phyloP scores from a whole-genome alignment of 2,329 filamentous ascomycete species.

The Ophiostoma triangulosporum region DNA sequence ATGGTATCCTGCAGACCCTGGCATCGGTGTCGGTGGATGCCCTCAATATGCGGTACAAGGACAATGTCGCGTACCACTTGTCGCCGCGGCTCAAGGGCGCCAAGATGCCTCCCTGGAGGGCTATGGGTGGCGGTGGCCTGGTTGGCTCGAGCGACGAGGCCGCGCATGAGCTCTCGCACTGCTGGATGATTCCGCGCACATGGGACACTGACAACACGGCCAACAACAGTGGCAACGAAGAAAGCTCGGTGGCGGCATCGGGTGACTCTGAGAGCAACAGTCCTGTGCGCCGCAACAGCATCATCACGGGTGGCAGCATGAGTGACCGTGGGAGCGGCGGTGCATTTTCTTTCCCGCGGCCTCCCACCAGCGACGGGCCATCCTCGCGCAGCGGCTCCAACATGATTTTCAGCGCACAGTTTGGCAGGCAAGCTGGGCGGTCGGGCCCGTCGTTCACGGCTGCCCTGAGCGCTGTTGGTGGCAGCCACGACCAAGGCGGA shows the following conservation, averaged over 20 bases:
- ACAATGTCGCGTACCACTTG: slow-evolving; percentile 43
- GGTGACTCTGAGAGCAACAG: slow-evolving; percentile 16
- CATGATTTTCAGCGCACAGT: background rate
- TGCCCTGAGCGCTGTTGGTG: slow-evolving; percentile 6
- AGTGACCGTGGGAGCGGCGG: background rate
- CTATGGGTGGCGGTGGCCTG: slow-evolving; percentile 21
- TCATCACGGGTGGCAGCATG: background rate
- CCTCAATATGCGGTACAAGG: slow-evolving; percentile 36
- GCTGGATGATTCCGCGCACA: slow-evolving; percentile 32
- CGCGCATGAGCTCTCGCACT: slow-evolving; percentile 37
- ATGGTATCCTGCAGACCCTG: slow-evolving; percentile 45
- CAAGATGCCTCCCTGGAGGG: slow-evolving; percentile 41
- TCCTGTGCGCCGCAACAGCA: slow-evolving; percentile 12
- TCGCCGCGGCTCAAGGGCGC: slow-evolving; percentile 38
- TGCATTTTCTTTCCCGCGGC: slow-evolving; percentile 17
- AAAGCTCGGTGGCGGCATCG: background rate
- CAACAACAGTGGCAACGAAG: slow-evolving; percentile 13
- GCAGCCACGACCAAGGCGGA: background rate
- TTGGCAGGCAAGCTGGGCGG: slow-evolving; percentile 15
- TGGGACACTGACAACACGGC: slow-evolving; percentile 24
- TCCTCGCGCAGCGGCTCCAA: slow-evolving; percentile 4
- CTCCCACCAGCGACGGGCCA: slow-evolving; percentile 14
- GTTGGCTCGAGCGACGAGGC: slow-evolving; percentile 22
- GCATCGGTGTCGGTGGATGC: slow-evolving; percentile 46
- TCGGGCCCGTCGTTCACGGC: slow-evolving; percentile 14